These are phyloP conservation scores for Funneliformis caledonium DNA, from an alignment of 371 early-diverging fungal species.

Conservation along the genomic window DNA sequence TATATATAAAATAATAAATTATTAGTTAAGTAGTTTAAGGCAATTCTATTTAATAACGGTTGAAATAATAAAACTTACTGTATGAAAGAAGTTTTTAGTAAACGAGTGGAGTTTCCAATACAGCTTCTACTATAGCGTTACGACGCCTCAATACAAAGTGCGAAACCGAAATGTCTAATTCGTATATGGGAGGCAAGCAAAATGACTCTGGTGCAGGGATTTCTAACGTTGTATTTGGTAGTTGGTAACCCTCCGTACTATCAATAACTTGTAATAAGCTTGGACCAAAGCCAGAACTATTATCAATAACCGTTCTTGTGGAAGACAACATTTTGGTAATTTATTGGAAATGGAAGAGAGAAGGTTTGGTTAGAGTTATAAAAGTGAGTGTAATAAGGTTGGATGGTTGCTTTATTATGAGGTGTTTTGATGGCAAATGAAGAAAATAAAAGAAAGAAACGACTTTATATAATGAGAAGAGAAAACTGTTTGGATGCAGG, in stretches of 20 bases:
- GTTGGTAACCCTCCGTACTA: background rate
- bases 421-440: no score
- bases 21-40: no score
- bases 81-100: background rate
- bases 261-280: background rate
- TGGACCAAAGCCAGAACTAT: slow-evolving; percentile 33
- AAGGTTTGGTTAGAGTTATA: background rate
- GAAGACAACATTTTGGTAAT: background rate
- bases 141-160: slow-evolving; percentile 29
- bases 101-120: slow-evolving; percentile 25
- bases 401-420: no score
- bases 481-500: no score
- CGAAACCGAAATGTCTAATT: slow-evolving; percentile 34
- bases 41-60: background rate
- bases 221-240: slow-evolving; percentile 18
- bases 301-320: background rate
- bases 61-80: background rate
- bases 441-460: no score
- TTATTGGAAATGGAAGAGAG: background rate
- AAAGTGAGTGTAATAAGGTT: no score
- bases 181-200: slow-evolving; percentile 21
- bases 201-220: slow-evolving; percentile 2
- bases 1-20: no score
- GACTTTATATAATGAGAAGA: no score
- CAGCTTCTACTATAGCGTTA: slow-evolving; percentile 38